Percentiles rank a stretch among this genome's conserved stretches.
These are phyloP conservation scores for Skeletonema tropicum DNA, from an alignment of 108 stramenopile genomes.

Conservation along the genomic window DNA sequence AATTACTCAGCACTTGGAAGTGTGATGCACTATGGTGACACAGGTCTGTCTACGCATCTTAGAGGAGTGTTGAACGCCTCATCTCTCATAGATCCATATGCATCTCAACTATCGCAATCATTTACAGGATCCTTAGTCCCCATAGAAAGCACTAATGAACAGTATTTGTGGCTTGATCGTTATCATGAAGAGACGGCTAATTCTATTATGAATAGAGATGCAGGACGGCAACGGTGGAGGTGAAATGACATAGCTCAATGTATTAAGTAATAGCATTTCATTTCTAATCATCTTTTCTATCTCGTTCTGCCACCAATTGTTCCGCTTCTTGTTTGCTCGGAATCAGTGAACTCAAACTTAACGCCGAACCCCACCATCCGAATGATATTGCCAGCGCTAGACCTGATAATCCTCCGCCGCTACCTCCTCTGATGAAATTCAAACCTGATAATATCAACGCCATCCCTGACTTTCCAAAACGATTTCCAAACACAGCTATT, in stretches of 20 bases:
- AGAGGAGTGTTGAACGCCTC: slow-evolving; percentile 47
- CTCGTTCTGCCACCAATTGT: slow-evolving; percentile 46
- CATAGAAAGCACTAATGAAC: slow-evolving; percentile 9
- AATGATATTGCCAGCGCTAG: slow-evolving; percentile 37
- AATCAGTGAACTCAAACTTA: slow-evolving; percentile 46
- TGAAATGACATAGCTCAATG: neutral
- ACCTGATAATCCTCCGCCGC: slow-evolving; percentile 24
- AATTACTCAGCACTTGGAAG: slow-evolving; percentile 23
- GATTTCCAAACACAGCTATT: slow-evolving; percentile 86
- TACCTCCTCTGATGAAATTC: slow-evolving; percentile 54
- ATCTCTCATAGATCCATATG: slow-evolving; percentile 38
- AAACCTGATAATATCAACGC: slow-evolving; percentile 76
- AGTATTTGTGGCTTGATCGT: slow-evolving; percentile 40
- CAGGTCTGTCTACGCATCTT: slow-evolving; percentile 55
- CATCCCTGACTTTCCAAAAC: slow-evolving; percentile 88
- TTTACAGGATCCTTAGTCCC: slow-evolving; percentile 48
- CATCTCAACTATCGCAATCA: slow-evolving; percentile 25
- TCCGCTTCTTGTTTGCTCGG: slow-evolving; percentile 58
- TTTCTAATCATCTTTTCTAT: slow-evolving; percentile 11
- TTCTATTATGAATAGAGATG: neutral
- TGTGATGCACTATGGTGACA: slow-evolving; percentile 57
- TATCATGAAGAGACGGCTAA: slow-evolving; percentile 32
- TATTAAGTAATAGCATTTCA: neutral
- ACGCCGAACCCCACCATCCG: slow-evolving; percentile 44
- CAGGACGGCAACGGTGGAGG: neutral